phyloP scores from a whole-genome alignment of 2,329 filamentous ascomycete genomes.

The Cercospora beticola region DNA sequence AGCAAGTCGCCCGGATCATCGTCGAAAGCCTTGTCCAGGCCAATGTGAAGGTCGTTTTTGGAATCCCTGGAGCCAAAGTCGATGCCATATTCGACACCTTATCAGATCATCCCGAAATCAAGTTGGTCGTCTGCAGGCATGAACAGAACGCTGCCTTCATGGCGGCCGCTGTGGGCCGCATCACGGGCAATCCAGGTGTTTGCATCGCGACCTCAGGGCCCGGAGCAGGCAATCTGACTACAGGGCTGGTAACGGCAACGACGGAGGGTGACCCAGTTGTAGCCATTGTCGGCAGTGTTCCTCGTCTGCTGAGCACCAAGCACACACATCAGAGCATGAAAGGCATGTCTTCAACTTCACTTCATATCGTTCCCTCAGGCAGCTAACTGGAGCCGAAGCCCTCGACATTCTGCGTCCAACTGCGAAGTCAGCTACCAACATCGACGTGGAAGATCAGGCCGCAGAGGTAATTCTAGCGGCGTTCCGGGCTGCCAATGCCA shows the following conservation, averaged over 20 bases:
- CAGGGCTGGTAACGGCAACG: slow-evolving; percentile 49
- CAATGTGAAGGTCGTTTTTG: slow-evolving; percentile 49
- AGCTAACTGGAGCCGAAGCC: slow-evolving; percentile 22
- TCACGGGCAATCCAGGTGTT: slow-evolving; percentile 49
- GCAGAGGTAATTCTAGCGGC: slow-evolving; percentile 50
- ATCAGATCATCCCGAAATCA: slow-evolving; percentile 49
- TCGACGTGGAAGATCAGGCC: slow-evolving; percentile 51
- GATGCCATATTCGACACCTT: slow-evolving; percentile 52
- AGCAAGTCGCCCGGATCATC: slow-evolving; percentile 37
- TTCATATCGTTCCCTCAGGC: background rate
- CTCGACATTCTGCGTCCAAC: slow-evolving; percentile 48
- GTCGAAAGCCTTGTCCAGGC: slow-evolving; percentile 42
- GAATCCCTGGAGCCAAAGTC: slow-evolving; percentile 47
- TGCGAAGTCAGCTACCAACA: slow-evolving; percentile 45
- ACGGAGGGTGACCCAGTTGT: slow-evolving; percentile 47
- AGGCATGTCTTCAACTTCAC: background rate
- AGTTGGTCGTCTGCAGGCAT: slow-evolving; percentile 50
- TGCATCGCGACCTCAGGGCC: slow-evolving; percentile 52
- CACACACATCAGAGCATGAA: slow-evolving; percentile 51
- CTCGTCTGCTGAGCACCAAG: slow-evolving; percentile 46
- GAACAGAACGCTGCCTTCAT: slow-evolving; percentile 55
- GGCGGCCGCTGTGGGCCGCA: slow-evolving; percentile 48
- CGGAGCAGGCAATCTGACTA: slow-evolving; percentile 50
- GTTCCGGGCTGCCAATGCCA: slow-evolving; percentile 45
- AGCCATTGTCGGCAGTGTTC: slow-evolving; percentile 51